Conservation (phyloP, 1,284 basidiomycete genomes). For the Naganishia albida region DNA sequence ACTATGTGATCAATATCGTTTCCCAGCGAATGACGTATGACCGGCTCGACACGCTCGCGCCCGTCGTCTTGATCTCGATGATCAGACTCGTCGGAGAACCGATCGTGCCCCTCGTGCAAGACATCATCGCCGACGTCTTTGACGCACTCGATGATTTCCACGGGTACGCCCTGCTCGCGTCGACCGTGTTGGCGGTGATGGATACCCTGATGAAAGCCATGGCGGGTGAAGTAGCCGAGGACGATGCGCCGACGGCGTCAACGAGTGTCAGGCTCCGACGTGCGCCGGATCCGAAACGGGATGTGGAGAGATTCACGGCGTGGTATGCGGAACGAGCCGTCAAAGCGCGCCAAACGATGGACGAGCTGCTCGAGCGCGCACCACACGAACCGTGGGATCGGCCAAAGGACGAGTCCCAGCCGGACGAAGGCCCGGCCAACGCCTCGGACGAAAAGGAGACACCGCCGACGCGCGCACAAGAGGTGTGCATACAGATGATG, state of each 20-base stretch:
- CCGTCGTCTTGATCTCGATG: constrained; percentile 71
- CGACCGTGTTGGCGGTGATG: constrained; percentile 63
- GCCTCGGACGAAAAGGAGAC: constrained; percentile 57
- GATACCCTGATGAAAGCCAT: constrained; percentile 86
- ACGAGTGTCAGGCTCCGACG: constrained; percentile 51
- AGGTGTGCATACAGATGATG: constrained; percentile 77
- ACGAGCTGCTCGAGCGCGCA: constrained; percentile 63
- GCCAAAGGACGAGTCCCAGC: constrained; percentile 37
- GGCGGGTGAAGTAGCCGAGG: constrained; percentile 40
- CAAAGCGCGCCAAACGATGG: constrained; percentile 44
- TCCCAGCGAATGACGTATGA: constrained; percentile 73
- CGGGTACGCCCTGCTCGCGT: constrained; percentile 66
- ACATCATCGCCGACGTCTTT: constrained; percentile 92
- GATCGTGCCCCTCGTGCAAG: constrained; percentile 80
- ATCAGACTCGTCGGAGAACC: constrained; percentile 79
- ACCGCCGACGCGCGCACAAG: constrained; percentile 68
- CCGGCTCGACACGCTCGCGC: constrained; percentile 65
- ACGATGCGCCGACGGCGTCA: constrained; percentile 37
- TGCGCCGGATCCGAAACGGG: constrained; percentile 44
- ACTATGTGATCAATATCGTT: constrained; percentile 86
- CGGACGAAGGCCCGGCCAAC: constrained; percentile 43
- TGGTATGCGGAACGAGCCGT: constrained; percentile 66
- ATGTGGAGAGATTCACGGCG: constrained; percentile 59
- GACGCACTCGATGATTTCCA: constrained; percentile 90
- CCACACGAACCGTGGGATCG: constrained; percentile 57